Conservation (phyloP, 495 filamentous ascomycete genomes). For the Hypomontagnella monticulosa region DNA sequence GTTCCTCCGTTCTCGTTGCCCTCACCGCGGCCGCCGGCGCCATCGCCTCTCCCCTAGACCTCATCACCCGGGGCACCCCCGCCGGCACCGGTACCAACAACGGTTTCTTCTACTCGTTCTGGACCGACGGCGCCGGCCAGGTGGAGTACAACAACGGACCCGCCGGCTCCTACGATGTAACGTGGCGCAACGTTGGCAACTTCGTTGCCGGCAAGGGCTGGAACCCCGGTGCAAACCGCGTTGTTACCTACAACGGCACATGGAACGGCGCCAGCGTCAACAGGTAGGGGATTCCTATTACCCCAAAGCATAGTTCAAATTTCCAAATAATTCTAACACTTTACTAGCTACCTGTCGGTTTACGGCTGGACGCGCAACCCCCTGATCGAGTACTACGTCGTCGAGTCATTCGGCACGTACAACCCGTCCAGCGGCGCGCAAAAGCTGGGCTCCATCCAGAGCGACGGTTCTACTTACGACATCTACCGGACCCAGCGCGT, state of each 20-base stretch:
- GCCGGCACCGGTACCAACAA: constrained; percentile 60
- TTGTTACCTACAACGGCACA: constrained; percentile 57
- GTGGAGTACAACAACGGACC: constrained; percentile 68
- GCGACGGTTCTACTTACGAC: constrained; percentile 71
- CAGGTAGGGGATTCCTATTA: constrained; percentile 7
- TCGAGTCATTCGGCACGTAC: constrained; percentile 65
- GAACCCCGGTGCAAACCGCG: constrained; percentile 61
- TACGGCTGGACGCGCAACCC: constrained; percentile 69
- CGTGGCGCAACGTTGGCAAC: constrained; percentile 68
- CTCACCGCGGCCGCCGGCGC: constrained; percentile 47
- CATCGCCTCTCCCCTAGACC: constrained; percentile 53
- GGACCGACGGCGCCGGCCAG: constrained; percentile 67
- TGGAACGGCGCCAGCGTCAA: constrained; percentile 60
- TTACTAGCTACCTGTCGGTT: constrained; percentile 59
- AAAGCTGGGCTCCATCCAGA: constrained; percentile 63
- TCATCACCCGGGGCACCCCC: constrained; percentile 46
- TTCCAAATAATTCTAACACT: no score
- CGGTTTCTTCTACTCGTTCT: constrained; percentile 73
- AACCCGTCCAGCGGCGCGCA: constrained; percentile 60
- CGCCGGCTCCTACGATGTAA: constrained; percentile 65
- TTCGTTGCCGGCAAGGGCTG: constrained; percentile 74
- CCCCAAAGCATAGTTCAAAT: no score
- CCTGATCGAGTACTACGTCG: constrained; percentile 70
- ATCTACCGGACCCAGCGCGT: constrained; percentile 67
- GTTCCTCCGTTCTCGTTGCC: constrained; percentile 50